A percentile compares a stretch with the other conserved stretches of the same genome.
Conservation (phyloP, 768 basidiomycete species). For the Trametes sanguinea region DNA sequence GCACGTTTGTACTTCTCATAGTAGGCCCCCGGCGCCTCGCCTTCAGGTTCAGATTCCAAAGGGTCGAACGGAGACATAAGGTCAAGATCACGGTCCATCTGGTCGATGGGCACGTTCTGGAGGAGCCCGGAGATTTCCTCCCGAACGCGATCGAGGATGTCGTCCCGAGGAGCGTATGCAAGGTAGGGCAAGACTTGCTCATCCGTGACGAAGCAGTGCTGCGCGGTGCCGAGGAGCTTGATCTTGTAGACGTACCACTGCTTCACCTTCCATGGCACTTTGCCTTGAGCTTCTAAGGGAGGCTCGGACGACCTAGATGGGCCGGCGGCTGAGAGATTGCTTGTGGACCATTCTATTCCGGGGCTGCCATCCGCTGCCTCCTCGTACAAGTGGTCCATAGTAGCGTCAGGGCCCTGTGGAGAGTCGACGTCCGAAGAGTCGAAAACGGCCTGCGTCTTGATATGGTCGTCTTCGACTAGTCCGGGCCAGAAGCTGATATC, state of each 20-base stretch:
- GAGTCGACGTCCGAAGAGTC: constrained; percentile 1
- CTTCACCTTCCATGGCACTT: constrained; percentile 55
- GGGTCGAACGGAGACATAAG: constrained; percentile 55
- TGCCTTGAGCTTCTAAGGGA: constrained; percentile 15
- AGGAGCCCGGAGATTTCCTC: constrained; percentile 18
- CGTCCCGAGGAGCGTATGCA: constrained; percentile 56
- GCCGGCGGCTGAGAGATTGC: neutral
- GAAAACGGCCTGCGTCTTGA: constrained; percentile 48
- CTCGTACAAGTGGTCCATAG: constrained; percentile 17
- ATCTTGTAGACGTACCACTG: constrained; percentile 70
- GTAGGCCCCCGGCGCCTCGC: neutral
- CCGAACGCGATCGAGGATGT: constrained; percentile 44
- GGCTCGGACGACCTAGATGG: constrained; percentile 13
- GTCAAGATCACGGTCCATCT: constrained; percentile 29
- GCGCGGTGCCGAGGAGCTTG: constrained; percentile 61
- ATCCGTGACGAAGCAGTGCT: constrained; percentile 51
- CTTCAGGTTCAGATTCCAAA: constrained; percentile 24
- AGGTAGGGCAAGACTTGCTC: constrained; percentile 73
- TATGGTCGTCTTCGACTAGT: constrained; percentile 56
- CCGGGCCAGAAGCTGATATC: constrained; percentile 76
- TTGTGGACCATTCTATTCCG: neutral
- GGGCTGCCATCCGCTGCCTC: constrained; percentile 21
- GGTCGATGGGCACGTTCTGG: constrained; percentile 21
- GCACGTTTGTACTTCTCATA: constrained; percentile 49
- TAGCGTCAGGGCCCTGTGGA: neutral